Evolutionary conservation across 352 stramenopile genomes (phyloP).

Genomic region (Elongisporangium prolatum): DNA sequence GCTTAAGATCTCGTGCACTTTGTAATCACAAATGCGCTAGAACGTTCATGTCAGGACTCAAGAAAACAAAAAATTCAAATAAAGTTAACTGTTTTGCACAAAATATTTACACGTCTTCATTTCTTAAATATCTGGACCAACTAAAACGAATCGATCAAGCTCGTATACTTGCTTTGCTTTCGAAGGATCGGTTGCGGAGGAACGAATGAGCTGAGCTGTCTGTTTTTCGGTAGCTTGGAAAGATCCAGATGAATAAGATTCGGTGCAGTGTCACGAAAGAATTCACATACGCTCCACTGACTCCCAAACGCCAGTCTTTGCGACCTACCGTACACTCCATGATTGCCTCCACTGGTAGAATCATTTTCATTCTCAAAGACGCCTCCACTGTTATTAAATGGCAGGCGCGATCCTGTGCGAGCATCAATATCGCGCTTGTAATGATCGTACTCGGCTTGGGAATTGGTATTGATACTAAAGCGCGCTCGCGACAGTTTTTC

Average conservation of each 20-base stretch:
- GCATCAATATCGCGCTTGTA: constrained; percentile 23
- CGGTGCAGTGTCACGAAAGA: constrained; percentile 31
- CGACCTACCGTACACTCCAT: constrained; percentile 51
- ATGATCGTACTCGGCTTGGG: constrained; percentile 39
- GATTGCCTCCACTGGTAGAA: background rate
- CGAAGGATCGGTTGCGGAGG: constrained; percentile 39
- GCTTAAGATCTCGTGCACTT: no score
- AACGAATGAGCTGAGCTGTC: constrained; percentile 1
- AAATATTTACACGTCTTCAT: background rate
- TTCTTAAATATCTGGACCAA: background rate
- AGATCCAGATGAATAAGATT: constrained; percentile 19
- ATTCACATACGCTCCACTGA: constrained; percentile 53
- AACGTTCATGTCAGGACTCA: no score
- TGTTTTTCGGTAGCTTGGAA: constrained; percentile 4
- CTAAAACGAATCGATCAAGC: constrained; percentile 18
- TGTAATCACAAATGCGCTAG: no score
- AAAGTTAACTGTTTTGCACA: no score
- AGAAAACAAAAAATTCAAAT: no score
- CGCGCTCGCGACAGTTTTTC: constrained; percentile 55
- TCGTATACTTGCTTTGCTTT: constrained; percentile 48
- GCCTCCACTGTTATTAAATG: background rate
- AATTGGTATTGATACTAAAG: constrained; percentile 55
- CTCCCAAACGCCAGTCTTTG: constrained; percentile 60
- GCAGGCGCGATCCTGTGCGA: background rate
- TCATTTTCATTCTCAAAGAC: background rate